phyloP scores from a whole-genome alignment of 2,329 filamentous ascomycete species.

The Dactylellina sp. region DNA sequence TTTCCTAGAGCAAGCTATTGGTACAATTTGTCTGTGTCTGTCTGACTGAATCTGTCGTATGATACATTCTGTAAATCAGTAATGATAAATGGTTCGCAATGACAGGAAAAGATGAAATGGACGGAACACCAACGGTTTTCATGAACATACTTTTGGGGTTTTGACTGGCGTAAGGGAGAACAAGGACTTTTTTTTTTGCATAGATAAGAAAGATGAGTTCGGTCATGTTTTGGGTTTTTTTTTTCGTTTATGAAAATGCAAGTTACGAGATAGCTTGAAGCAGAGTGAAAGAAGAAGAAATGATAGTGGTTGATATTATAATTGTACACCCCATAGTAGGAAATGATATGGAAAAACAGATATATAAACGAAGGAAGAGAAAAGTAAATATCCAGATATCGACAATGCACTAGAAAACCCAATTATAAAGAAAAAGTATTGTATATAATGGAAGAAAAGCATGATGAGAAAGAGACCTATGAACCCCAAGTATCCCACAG shows the following conservation, averaged over 20 bases:
- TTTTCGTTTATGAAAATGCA: background rate
- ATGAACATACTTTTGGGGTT: too few species aligned
- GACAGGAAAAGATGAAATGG: too few species aligned
- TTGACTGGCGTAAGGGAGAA: too few species aligned
- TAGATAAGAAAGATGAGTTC: too few species aligned
- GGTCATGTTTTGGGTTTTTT: too few species aligned
- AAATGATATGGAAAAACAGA: conserved; percentile 2
- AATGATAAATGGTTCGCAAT: too few species aligned
- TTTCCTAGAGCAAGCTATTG: too few species aligned
- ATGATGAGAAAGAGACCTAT: background rate
- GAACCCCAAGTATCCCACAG: conserved; percentile 32
- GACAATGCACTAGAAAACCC: background rate
- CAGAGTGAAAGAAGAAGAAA: background rate
- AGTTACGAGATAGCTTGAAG: background rate
- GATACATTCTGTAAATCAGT: too few species aligned
- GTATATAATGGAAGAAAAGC: conserved; percentile 20
- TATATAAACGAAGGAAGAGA: conserved; percentile 12
- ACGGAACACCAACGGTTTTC: too few species aligned
- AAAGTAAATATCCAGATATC: conserved; percentile 3
- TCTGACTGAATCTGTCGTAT: too few species aligned
- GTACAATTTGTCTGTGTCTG: too few species aligned
- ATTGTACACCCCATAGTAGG: conserved; percentile 23
- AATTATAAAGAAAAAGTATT: conserved; percentile 22
- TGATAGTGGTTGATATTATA: conserved; percentile 23
- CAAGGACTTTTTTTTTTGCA: too few species aligned